A percentile compares a stretch with the other conserved stretches of the same genome.
Conservation (phyloP, 2,329 filamentous ascomycete genomes). For the Claviceps citrina region DNA sequence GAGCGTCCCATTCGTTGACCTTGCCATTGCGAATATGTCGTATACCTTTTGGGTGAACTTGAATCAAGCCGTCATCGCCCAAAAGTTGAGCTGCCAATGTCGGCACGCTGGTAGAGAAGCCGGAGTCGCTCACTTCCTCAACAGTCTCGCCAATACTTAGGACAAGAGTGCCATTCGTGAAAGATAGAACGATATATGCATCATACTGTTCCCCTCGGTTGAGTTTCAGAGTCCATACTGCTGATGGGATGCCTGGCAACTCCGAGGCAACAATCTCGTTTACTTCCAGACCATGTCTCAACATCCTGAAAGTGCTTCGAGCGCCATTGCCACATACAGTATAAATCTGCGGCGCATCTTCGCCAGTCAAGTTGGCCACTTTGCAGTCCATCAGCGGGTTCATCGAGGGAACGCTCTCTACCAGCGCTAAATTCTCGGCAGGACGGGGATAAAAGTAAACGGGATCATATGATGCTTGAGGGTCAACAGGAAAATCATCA, state of each 20-base stretch:
- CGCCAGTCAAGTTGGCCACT: conserved; percentile 75
- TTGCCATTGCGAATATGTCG: conserved; percentile 67
- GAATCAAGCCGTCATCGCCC: conserved; percentile 80
- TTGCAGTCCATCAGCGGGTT: conserved; percentile 87
- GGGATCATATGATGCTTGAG: conserved; percentile 54
- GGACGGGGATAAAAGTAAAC: conserved; percentile 73
- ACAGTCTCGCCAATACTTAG: conserved; percentile 94
- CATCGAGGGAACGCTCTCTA: conserved; percentile 74
- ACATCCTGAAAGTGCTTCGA: conserved; percentile 74
- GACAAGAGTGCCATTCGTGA: conserved; percentile 77
- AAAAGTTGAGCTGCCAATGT: conserved; percentile 89
- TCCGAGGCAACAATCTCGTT: conserved; percentile 93
- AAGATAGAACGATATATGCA: conserved; percentile 89
- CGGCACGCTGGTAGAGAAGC: conserved; percentile 75
- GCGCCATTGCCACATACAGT: conserved; percentile 79
- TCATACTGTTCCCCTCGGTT: conserved; percentile 71
- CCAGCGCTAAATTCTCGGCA: conserved; percentile 66
- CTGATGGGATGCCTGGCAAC: conserved; percentile 71
- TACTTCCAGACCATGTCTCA: conserved; percentile 86
- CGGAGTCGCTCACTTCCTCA: conserved; percentile 85
- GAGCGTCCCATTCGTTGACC: conserved; percentile 85
- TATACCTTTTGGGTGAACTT: conserved; percentile 93
- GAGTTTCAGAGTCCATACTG: conserved; percentile 91
- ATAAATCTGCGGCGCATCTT: conserved; percentile 95
- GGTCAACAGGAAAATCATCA: conserved; percentile 66